phyloP scores from a whole-genome alignment of 208 protist genomes.

The Wallacemonas rigidus region DNA sequence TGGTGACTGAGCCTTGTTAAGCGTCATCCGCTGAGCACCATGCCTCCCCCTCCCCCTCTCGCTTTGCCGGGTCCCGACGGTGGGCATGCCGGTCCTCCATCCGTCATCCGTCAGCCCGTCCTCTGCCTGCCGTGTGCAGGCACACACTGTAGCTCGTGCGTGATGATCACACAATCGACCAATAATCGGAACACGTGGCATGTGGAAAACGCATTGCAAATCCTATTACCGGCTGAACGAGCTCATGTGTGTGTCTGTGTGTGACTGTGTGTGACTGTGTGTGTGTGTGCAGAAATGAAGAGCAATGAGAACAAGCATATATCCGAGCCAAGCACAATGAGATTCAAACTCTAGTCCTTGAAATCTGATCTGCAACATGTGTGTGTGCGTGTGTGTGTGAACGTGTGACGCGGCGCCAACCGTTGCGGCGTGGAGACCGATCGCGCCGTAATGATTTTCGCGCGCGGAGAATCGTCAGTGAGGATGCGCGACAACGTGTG shows the following conservation, averaged over 20 bases:
- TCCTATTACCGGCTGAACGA: constrained; percentile 2
- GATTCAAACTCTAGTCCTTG: constrained; percentile 53
- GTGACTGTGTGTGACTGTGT: constrained; percentile 5
- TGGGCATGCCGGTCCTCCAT: too few species aligned
- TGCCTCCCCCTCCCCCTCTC: background rate
- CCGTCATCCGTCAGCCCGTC: too few species aligned
- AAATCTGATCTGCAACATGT: constrained; percentile 37
- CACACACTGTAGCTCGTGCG: too few species aligned
- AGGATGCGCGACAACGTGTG: too few species aligned
- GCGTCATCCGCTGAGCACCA: background rate
- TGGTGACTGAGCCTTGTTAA: constrained; percentile 1
- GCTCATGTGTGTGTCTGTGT: background rate
- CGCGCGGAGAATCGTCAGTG: too few species aligned
- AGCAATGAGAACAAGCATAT: constrained; percentile 69
- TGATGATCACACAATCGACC: too few species aligned
- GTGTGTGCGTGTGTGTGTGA: too few species aligned
- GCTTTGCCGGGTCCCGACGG: too few species aligned
- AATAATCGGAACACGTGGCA: too few species aligned
- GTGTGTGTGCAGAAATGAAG: constrained; percentile 29
- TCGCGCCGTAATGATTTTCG: constrained; percentile 13
- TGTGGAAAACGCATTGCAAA: background rate
- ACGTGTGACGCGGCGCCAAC: constrained; percentile 7
- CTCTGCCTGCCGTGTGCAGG: too few species aligned
- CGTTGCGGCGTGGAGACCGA: background rate
- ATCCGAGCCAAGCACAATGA: constrained; percentile 37